Evolutionary conservation across 441 rosid species (phyloP).

Genomic region (Eruca vesicaria): DNA sequence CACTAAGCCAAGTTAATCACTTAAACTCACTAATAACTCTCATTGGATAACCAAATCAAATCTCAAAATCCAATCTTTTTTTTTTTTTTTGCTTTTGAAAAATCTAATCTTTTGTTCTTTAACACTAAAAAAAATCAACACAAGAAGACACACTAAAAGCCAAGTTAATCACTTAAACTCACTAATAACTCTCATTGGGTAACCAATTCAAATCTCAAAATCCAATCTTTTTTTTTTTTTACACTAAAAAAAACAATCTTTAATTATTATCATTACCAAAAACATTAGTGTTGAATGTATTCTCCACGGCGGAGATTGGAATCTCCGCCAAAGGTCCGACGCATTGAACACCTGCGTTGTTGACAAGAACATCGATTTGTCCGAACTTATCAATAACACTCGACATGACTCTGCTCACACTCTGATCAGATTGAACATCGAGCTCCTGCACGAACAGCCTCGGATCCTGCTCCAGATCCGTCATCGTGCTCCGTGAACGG

Average conservation of each 20-base stretch:
- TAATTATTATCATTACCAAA: slow-evolving; percentile 56
- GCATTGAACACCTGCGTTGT: slow-evolving; percentile 82
- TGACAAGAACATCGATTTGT: slow-evolving; percentile 70
- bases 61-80: no score
- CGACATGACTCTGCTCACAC: slow-evolving; percentile 44
- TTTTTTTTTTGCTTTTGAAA: no score
- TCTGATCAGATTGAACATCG: slow-evolving; percentile 68
- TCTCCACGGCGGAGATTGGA: slow-evolving; percentile 56
- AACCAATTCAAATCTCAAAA: background rate
- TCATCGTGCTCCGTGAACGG: slow-evolving; percentile 61
- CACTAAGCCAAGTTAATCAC: no score
- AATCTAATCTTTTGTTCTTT: no score
- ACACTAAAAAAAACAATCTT: no score
- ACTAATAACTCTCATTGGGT: background rate
- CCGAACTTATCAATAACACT: slow-evolving; percentile 65
- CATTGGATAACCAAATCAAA: no score
- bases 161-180: no score
- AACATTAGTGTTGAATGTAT: slow-evolving; percentile 69
- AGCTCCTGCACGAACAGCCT: slow-evolving; percentile 65
- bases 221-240: no score
- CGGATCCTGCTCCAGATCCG: slow-evolving; percentile 63
- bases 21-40: no score
- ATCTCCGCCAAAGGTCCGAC: slow-evolving; percentile 83
- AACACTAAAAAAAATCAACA: no score
- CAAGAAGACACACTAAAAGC: no score